A percentile compares a stretch with the other conserved stretches of the same genome.
Conservation (phyloP, 345 rosid genomes). For the Leavenworthia alabamica region DNA sequence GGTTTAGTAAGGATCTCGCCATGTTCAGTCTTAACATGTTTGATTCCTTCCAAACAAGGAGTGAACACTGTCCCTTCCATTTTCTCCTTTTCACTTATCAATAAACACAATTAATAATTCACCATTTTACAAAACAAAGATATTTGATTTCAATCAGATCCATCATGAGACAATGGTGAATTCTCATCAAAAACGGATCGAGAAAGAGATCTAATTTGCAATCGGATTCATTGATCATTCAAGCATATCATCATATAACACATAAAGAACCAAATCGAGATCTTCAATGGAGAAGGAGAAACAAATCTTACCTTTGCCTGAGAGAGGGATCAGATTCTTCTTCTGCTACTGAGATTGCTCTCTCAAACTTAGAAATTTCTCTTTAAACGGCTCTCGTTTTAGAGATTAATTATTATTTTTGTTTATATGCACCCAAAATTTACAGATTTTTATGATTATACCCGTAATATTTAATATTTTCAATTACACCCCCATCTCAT, state of each 20-base stretch:
- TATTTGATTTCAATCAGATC: too few relatives aligned
- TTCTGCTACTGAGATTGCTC: too few relatives aligned
- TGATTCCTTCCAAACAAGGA: constrained; percentile 84
- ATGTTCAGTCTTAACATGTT: constrained; percentile 58
- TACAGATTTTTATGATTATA: background rate
- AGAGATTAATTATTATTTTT: background rate
- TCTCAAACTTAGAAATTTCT: background rate
- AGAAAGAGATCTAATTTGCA: background rate
- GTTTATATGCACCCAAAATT: background rate
- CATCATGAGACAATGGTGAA: too few relatives aligned
- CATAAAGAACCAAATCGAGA: too few relatives aligned
- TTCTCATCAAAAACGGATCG: too few relatives aligned
- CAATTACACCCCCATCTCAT: background rate
- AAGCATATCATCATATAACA: constrained; percentile 4
- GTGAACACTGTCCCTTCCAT: constrained; percentile 81
- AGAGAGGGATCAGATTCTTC: constrained; percentile 30
- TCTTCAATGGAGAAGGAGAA: background rate
- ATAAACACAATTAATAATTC: too few relatives aligned
- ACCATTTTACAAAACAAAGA: too few relatives aligned
- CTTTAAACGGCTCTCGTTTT: constrained; percentile 13
- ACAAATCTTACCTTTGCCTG: constrained; percentile 16
- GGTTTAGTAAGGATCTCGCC: constrained; percentile 82
- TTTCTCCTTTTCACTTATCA: too few relatives aligned
- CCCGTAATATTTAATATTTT: background rate
- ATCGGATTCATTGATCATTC: constrained; percentile 20